phyloP scores from a whole-genome alignment of 768 basidiomycete genomes.

The Serpula lacrymans region DNA sequence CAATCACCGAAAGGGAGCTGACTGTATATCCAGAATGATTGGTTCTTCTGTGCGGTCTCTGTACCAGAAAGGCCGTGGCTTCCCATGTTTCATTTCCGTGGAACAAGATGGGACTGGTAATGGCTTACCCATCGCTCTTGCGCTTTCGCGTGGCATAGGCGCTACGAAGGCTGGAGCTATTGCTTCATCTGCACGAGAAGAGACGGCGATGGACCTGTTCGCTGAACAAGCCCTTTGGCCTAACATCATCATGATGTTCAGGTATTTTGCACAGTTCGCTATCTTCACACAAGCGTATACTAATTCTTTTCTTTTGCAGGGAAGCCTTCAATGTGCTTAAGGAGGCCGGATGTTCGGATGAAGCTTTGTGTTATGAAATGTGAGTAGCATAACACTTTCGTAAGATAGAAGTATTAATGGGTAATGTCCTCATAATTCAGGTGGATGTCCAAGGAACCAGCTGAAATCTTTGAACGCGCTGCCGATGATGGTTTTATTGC shows the following conservation, averaged over 20 bases:
- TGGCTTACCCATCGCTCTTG: constrained; percentile 45
- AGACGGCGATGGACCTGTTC: constrained; percentile 63
- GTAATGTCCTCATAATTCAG: constrained; percentile 26
- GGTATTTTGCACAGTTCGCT: constrained; percentile 30
- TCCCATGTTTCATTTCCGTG: constrained; percentile 63
- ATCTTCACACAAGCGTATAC: not conserved
- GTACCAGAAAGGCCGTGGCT: constrained; percentile 57
- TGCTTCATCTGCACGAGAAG: constrained; percentile 57
- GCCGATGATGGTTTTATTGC: constrained; percentile 63
- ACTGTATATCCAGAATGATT: constrained; percentile 49
- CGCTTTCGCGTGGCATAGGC: constrained; percentile 55
- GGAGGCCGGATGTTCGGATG: constrained; percentile 63
- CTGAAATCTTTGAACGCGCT: constrained; percentile 65
- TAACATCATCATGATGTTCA: constrained; percentile 61
- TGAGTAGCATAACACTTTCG: constrained; percentile 17
- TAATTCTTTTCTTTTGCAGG: constrained; percentile 24
- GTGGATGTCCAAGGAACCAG: constrained; percentile 75
- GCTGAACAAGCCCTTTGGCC: constrained; percentile 69
- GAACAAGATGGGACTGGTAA: constrained; percentile 57
- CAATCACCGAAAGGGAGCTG: not conserved
- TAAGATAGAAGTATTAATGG: not conserved
- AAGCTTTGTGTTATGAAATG: constrained; percentile 67
- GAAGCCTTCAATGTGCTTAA: constrained; percentile 61
- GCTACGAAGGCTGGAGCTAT: constrained; percentile 64
- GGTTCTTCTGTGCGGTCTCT: constrained; percentile 62